phyloP scores from a whole-genome alignment of 139 green algal species.

The Eudorina sp. region DNA sequence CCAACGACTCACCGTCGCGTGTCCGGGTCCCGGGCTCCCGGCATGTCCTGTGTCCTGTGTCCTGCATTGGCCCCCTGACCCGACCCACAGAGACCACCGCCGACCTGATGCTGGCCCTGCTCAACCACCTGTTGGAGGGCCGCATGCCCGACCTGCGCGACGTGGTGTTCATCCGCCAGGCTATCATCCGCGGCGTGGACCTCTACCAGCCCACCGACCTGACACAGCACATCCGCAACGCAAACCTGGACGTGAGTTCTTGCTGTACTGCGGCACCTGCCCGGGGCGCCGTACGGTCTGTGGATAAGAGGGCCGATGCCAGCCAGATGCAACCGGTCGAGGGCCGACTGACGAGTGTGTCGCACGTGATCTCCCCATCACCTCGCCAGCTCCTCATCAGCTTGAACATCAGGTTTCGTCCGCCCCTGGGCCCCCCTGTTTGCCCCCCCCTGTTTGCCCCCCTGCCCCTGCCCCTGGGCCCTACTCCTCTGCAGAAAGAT shows the following conservation, averaged over 20 bases:
- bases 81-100: constrained; percentile 31
- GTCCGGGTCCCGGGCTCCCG: no score
- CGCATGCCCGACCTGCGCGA: constrained; percentile 10
- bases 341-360: background rate
- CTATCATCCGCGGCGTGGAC: background rate
- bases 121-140: constrained; percentile 26
- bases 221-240: background rate
- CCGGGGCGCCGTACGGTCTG: no score
- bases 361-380: background rate
- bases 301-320: no score
- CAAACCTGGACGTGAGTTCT: constrained; percentile 39
- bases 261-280: background rate
- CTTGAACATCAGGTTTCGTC: no score
- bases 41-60: no score
- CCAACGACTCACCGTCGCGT: no score
- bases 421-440: no score
- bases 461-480: background rate
- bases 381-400: no score
- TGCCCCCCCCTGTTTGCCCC: background rate
- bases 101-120: constrained; percentile 39
- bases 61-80: no score
- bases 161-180: constrained; percentile 41
- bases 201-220: constrained; percentile 26
- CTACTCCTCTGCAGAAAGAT: constrained; percentile 4
- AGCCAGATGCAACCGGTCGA: no score